Percentiles rank a stretch among this genome's conserved stretches.
Conservation (phyloP, 208 protist species). For the Leishmania mexicana region DNA sequence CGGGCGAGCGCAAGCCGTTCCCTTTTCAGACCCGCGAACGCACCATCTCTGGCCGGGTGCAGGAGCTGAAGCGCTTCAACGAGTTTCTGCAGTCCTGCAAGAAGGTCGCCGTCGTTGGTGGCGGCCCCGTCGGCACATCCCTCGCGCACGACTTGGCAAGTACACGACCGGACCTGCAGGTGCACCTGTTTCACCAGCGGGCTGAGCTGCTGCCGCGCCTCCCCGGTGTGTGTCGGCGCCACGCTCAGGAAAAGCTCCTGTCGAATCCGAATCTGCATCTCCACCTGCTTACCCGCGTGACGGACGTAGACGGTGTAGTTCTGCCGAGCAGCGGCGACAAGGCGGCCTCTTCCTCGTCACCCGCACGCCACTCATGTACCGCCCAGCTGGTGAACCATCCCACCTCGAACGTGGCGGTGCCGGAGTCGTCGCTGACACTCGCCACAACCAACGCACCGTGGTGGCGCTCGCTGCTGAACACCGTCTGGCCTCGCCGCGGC, state of each 20-base stretch:
- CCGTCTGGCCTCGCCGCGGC: slow-evolving; percentile 9
- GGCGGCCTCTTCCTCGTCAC: neutral
- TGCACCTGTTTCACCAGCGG: slow-evolving; percentile 78
- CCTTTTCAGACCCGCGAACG: slow-evolving; percentile 72
- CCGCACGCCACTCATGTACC: neutral
- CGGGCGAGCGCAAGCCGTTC: slow-evolving; percentile 81
- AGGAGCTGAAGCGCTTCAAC: slow-evolving; percentile 82
- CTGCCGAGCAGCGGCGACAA: neutral
- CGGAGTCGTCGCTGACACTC: neutral
- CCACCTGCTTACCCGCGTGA: slow-evolving; percentile 58
- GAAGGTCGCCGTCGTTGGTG: slow-evolving; percentile 86
- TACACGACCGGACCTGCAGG: slow-evolving; percentile 58
- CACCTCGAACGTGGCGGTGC: slow-evolving; percentile 1
- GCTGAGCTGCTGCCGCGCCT: slow-evolving; percentile 66
- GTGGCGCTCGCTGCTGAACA: slow-evolving; percentile 26
- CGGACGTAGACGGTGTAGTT: slow-evolving; percentile 37
- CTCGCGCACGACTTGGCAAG: slow-evolving; percentile 70
- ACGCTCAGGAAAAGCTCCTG: slow-evolving; percentile 62
- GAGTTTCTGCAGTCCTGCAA: slow-evolving; percentile 65
- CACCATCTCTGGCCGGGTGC: slow-evolving; percentile 71
- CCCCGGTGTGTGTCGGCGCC: slow-evolving; percentile 57
- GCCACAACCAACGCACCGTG: slow-evolving; percentile 9
- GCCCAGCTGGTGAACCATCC: slow-evolving; percentile 11
- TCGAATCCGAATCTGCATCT: slow-evolving; percentile 54
- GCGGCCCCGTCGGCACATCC: slow-evolving; percentile 77